Evolutionary conservation across 345 rosid genomes (phyloP), one percentile per base, ranked within the genome.

Genomic region (Eutrema yunnanense): DNA sequence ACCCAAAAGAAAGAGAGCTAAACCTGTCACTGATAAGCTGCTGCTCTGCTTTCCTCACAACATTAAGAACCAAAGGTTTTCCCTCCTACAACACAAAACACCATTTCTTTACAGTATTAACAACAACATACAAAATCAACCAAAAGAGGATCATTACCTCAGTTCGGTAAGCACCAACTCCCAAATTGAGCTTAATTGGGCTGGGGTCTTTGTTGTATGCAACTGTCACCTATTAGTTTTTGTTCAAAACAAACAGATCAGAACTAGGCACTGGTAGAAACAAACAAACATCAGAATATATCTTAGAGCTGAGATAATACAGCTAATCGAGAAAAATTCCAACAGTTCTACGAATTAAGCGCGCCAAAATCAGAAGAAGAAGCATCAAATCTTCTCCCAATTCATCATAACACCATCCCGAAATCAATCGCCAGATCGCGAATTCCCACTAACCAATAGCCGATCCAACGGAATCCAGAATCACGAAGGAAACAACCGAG

Each of bases 121-220:
- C 30, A 47, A 38, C 26, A 71, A n/a, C 14, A 40, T 22, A 50
- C 6, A 62, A 30, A 8, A 42, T 10, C 41, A 14, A 22, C 26
- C 26, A 22, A 1, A 22, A 49, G 14, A 57, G 8, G 27, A 65
- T 66, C 46, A 16, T 58, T 54, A 89, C 97, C 90, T 94, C 97
- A 2, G 97, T 94, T 60, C 98, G 82, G 78, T 94, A 94, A 81
- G 97, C 97, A 34, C 96, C 97, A 37, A 89, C 97, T 40, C 98
- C 98, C 79, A 94, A 79, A 85, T 94, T 94, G 64, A 91, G 83
- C 90, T 94, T 93, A n/a, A 85, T 62, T 6, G 90, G 96, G 70
- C 96, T 93, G 2, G 87, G 91, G 33, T 93, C 98, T 78, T 93
- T 90, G 87, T 93, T 93, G 62, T 85, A 93, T 1, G 97, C 96